Percentiles rank a stretch among this genome's conserved stretches.
Conservation (phyloP, 192 early-diverging fungal genomes). For the Backusella tarrabulga region DNA sequence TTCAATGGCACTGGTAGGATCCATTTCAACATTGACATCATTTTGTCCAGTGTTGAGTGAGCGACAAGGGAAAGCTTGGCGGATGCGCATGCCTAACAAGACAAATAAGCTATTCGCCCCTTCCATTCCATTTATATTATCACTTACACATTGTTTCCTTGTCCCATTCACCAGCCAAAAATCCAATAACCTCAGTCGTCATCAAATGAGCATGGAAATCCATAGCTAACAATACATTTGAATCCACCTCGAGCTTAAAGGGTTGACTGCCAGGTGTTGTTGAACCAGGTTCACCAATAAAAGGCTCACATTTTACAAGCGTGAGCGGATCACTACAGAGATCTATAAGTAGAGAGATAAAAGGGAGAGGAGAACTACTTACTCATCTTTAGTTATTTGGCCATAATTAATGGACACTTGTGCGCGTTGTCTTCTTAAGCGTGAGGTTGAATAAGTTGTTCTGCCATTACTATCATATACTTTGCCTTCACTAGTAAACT, state of each 20-base stretch:
- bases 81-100: conserved; percentile 53
- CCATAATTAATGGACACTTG: conserved; percentile 41
- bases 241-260: conserved; percentile 70
- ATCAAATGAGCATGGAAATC: conserved; percentile 93
- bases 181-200: conserved; percentile 86
- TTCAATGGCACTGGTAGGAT: conserved; percentile 75
- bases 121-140: background rate
- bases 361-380: background rate
- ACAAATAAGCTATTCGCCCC: background rate
- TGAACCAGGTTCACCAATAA: conserved; percentile 66
- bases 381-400: conserved; percentile 43
- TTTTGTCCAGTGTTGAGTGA: conserved; percentile 70
- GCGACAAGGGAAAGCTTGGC: conserved; percentile 72
- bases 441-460: conserved; percentile 53
- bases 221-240: conserved; percentile 79
- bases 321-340: conserved; percentile 63
- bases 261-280: conserved; percentile 72
- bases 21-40: conserved; percentile 87
- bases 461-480: conserved; percentile 44
- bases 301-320: conserved; percentile 83
- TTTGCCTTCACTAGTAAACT: conserved; percentile 12
- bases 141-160: conserved; percentile 38
- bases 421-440: conserved; percentile 47
- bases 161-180: conserved; percentile 81
- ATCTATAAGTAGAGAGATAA: background rate